Evolutionary conservation across 2,329 filamentous ascomycete genomes (phyloP).

Genomic region (Neurospora crassa): DNA sequence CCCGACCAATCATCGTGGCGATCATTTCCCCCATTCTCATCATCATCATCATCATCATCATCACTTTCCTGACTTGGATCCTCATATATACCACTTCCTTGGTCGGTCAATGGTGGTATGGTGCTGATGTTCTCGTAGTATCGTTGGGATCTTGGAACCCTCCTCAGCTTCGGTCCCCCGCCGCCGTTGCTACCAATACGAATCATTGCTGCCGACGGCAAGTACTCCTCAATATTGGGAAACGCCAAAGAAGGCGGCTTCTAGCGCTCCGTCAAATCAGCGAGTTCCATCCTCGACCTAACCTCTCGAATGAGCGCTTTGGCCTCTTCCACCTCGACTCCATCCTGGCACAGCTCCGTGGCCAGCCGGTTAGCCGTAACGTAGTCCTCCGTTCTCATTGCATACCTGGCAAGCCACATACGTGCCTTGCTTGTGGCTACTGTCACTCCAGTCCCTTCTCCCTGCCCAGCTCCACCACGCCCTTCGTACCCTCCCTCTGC

Average conservation of each 20-base stretch:
- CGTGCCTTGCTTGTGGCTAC: slow-evolving; percentile 84
- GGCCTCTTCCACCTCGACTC: slow-evolving; percentile 92
- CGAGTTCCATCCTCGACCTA: slow-evolving; percentile 58
- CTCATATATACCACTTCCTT: neutral
- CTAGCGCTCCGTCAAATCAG: slow-evolving; percentile 13
- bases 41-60: neutral
- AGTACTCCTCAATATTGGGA: slow-evolving; percentile 4
- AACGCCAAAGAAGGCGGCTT: slow-evolving; percentile 9
- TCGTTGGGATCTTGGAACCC: neutral
- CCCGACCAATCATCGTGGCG: neutral
- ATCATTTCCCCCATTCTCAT: neutral
- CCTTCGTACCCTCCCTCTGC: slow-evolving; percentile 26
- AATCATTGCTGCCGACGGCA: slow-evolving; percentile 1
- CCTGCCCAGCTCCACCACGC: slow-evolving; percentile 14
- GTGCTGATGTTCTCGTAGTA: neutral
- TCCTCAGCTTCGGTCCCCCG: neutral
- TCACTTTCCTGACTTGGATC: neutral
- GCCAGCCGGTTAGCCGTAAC: slow-evolving; percentile 69
- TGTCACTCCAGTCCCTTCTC: slow-evolving; percentile 71
- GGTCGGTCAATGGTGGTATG: neutral
- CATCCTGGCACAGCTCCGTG: slow-evolving; percentile 89
- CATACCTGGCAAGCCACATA: slow-evolving; percentile 83
- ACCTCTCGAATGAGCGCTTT: slow-evolving; percentile 87
- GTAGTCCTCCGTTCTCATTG: slow-evolving; percentile 68
- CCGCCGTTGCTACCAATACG: neutral